Conservation (phyloP, 495 filamentous ascomycete genomes). For the Cercophora samala region DNA sequence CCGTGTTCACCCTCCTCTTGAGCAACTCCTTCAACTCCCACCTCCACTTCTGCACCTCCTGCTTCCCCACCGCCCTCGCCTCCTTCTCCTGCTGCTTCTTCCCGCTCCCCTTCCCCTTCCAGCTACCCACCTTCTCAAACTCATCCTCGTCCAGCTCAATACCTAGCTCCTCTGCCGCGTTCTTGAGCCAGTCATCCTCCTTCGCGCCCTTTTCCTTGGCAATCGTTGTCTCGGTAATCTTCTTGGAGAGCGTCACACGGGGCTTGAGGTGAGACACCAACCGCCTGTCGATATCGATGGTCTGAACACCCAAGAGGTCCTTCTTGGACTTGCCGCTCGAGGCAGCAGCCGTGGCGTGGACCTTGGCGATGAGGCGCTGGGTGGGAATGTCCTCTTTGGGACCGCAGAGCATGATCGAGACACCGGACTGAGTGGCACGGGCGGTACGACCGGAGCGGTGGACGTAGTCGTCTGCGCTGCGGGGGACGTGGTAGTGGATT, state of each 20-base stretch:
- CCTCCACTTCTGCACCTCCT: conserved; percentile 60
- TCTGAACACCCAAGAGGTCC: conserved; percentile 55
- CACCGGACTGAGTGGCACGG: conserved; percentile 70
- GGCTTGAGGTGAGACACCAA: conserved; percentile 71
- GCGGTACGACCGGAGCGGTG: conserved; percentile 95
- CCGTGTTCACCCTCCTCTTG: conserved; percentile 75
- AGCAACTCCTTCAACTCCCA: conserved; percentile 65
- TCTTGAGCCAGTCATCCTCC: conserved; percentile 79
- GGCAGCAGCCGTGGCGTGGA: conserved; percentile 56
- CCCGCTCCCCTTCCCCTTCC: conserved; percentile 63
- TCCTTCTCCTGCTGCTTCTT: conserved; percentile 72
- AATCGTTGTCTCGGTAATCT: conserved; percentile 73
- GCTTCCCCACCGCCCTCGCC: conserved; percentile 63
- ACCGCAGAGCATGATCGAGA: conserved; percentile 81
- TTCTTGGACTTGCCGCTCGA: conserved; percentile 49
- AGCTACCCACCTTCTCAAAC: conserved; percentile 58
- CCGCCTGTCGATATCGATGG: conserved; percentile 78
- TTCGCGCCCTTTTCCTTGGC: conserved; percentile 82
- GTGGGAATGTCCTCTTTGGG: conserved; percentile 88
- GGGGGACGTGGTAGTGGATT: conserved; percentile 92
- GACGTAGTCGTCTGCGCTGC: conserved; percentile 87
- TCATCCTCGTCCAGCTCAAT: conserved; percentile 91
- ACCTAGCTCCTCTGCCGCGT: conserved; percentile 87
- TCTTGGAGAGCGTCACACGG: conserved; percentile 71
- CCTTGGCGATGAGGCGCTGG: conserved; percentile 78